Conservation (phyloP, 768 basidiomycete species). For the Tulasnella sp. region DNA sequence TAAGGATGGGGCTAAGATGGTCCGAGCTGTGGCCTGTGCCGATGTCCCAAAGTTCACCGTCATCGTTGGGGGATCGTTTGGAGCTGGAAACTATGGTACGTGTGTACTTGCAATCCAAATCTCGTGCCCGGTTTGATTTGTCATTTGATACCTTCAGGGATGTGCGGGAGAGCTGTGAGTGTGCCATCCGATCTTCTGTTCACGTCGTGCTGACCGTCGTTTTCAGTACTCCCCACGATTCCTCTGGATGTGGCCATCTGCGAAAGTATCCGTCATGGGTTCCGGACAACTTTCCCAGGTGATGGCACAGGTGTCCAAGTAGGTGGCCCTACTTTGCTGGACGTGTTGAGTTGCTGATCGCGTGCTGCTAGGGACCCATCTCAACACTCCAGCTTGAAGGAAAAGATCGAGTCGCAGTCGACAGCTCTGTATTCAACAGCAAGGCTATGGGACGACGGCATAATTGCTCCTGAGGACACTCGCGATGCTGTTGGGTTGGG, state of each 20-base stretch:
- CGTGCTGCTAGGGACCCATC: conserved; percentile 49
- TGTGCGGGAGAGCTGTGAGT: conserved; percentile 85
- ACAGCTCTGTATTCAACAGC: conserved; percentile 80
- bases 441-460: conserved; percentile 88
- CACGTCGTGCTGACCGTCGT: neutral
- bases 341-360: neutral
- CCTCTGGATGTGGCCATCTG: conserved; percentile 95
- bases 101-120: conserved; percentile 3
- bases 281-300: conserved; percentile 86
- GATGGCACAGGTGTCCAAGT: conserved; percentile 83
- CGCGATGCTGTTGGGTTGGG: conserved; percentile 77
- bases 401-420: conserved; percentile 80
- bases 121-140: conserved; percentile 17
- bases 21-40: conserved; percentile 85
- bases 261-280: conserved; percentile 92
- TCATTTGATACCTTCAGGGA: conserved; percentile 39
- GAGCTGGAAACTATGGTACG: conserved; percentile 88
- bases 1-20: conserved; percentile 96
- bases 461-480: conserved; percentile 81
- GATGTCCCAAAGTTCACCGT: conserved; percentile 92
- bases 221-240: conserved; percentile 81
- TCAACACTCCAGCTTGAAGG: conserved; percentile 60
- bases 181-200: neutral
- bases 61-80: conserved; percentile 85
- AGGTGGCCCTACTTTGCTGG: conserved; percentile 24